phyloP scores from a whole-genome alignment of 2,329 filamentous ascomycete species.

The Ceratocystis huliohia region DNA sequence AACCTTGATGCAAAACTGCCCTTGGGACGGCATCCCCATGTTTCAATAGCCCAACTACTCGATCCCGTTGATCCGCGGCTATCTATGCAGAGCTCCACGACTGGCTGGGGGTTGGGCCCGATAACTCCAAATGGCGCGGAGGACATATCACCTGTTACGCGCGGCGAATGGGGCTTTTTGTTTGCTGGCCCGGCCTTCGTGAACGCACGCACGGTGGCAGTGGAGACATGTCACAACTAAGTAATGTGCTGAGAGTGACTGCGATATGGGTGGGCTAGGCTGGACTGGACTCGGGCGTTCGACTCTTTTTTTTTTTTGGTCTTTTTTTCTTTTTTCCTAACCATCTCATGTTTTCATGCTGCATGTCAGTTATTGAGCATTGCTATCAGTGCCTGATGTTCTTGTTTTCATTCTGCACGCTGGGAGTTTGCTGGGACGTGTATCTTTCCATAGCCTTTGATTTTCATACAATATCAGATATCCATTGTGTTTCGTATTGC shows the following conservation, averaged over 20 bases:
- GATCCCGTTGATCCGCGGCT: constrained; percentile 11
- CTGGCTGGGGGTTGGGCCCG: constrained; percentile 31
- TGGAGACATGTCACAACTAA: constrained; percentile 36
- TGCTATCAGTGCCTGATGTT: constrained; percentile 14
- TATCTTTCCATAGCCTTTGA: background rate
- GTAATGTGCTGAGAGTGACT: background rate
- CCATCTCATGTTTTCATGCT: constrained; percentile 9
- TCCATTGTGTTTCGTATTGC: constrained; percentile 10
- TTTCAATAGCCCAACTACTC: constrained; percentile 18
- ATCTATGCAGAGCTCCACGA: constrained; percentile 4
- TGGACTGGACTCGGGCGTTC: background rate
- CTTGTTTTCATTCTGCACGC: background rate
- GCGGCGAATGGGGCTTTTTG: constrained; percentile 50
- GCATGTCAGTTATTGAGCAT: background rate
- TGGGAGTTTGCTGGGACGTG: constrained; percentile 11
- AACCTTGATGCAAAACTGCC: background rate
- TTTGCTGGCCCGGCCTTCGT: constrained; percentile 36
- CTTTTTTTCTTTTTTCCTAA: background rate
- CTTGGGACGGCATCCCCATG: constrained; percentile 13
- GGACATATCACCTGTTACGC: constrained; percentile 50
- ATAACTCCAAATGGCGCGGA: constrained; percentile 47
- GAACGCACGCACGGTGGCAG: constrained; percentile 35
- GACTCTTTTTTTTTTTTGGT: background rate
- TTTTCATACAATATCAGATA: constrained; percentile 18
- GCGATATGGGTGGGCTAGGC: background rate